These are phyloP conservation scores for Vaccinium darrowii DNA, from an alignment of 148 eudicot species.

Conservation along the genomic window DNA sequence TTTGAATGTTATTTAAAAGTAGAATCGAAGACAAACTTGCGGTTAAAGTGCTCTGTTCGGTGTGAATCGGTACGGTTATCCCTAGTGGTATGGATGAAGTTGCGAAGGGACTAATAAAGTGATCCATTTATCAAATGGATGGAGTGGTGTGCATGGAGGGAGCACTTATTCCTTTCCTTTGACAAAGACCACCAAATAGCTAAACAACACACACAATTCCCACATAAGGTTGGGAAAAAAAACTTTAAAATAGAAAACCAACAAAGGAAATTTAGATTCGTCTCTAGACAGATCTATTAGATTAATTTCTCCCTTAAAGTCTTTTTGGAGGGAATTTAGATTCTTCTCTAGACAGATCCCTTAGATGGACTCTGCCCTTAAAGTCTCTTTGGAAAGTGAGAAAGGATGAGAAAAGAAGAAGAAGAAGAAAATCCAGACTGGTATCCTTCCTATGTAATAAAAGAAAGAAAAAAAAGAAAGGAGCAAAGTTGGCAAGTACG, in stretches of 20 bases:
- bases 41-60: no score
- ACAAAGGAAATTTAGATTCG: background rate
- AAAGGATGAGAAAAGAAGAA: background rate
- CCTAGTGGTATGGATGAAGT: background rate
- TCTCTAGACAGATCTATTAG: background rate
- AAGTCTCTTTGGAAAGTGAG: background rate
- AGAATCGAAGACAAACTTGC: no score
- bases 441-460: no score
- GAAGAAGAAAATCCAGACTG: no score
- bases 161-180: slow-evolving; percentile 1
- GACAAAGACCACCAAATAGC: slow-evolving; percentile 5
- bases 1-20: no score
- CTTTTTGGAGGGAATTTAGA: background rate
- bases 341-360: no score
- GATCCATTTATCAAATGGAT: background rate
- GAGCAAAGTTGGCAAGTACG: no score
- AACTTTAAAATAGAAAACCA: background rate
- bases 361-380: no score
- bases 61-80: no score
- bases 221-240: no score
- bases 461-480: no score
- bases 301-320: background rate
- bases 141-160: background rate
- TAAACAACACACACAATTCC: background rate
- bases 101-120: background rate